A percentile compares a stretch with the other conserved stretches of the same genome.
These are phyloP conservation scores for Pseudocercospora ulei DNA, from an alignment of 2,329 filamentous ascomycete genomes.

Conservation along the genomic window DNA sequence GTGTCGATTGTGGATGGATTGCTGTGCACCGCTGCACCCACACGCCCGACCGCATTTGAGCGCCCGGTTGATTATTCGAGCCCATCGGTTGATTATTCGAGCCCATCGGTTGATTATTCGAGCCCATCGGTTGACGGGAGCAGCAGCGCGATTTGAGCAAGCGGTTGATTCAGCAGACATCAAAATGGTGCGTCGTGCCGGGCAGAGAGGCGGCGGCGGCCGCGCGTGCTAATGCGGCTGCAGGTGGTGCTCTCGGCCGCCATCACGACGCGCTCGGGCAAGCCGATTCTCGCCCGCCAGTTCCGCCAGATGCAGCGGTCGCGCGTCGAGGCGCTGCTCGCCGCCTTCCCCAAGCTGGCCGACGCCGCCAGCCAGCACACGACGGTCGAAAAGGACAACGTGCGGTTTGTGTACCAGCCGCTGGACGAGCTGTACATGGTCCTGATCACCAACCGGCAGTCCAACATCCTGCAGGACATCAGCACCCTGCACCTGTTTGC, in stretches of 20 bases:
- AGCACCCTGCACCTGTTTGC: constrained; percentile 96
- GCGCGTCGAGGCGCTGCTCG: constrained; percentile 88
- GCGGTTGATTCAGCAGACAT: no score
- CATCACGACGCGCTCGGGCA: constrained; percentile 96
- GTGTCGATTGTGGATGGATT: no score
- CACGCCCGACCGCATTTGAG: no score
- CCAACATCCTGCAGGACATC: constrained; percentile 98
- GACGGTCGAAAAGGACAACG: constrained; percentile 97
- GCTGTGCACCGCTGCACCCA: no score
- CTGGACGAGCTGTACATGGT: constrained; percentile 99
- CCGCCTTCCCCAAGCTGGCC: constrained; percentile 94
- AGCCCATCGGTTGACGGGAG: no score
- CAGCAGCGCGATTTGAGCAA: no score
- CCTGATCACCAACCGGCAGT: constrained; percentile 97
- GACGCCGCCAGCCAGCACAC: constrained; percentile 95
- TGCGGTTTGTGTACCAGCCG: constrained; percentile 98
- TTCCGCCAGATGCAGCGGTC: constrained; percentile 97
- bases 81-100: no score
- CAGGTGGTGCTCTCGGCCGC: constrained; percentile 97
- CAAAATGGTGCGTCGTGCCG: no score
- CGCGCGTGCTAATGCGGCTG: constrained; percentile 10
- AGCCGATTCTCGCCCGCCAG: constrained; percentile 93
- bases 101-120: no score
- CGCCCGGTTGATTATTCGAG: no score
- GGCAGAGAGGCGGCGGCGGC: no score